Conservation (phyloP, 2,329 filamentous ascomycete species). For the Colletotrichum musae region DNA sequence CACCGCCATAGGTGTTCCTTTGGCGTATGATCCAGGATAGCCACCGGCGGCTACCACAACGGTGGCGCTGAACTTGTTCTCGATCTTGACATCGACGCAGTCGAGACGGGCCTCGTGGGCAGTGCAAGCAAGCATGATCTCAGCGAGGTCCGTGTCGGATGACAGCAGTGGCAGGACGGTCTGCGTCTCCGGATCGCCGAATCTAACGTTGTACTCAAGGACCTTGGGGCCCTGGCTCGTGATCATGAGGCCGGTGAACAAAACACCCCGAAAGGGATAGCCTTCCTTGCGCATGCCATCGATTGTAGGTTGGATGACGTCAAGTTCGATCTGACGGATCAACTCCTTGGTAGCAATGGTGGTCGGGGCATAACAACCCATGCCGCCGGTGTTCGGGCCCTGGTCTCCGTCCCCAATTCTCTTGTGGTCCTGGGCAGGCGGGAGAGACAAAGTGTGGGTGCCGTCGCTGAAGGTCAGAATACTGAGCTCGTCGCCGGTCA, state of each 20-base stretch:
- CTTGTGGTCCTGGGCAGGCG: constrained; percentile 82
- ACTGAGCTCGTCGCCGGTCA: constrained; percentile 79
- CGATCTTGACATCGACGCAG: constrained; percentile 73
- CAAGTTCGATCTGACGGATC: constrained; percentile 70
- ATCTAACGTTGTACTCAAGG: constrained; percentile 91
- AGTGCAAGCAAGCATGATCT: constrained; percentile 86
- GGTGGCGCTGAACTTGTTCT: constrained; percentile 79
- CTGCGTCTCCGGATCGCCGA: constrained; percentile 91
- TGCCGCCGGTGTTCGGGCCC: constrained; percentile 81
- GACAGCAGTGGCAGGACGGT: constrained; percentile 83
- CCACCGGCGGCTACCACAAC: constrained; percentile 89
- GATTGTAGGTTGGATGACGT: constrained; percentile 72
- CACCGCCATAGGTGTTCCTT: constrained; percentile 72
- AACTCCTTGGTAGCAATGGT: constrained; percentile 66
- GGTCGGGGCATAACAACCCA: constrained; percentile 81
- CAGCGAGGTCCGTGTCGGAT: constrained; percentile 83
- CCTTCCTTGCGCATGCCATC: constrained; percentile 82
- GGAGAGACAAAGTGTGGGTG: constrained; percentile 73
- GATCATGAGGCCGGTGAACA: constrained; percentile 90
- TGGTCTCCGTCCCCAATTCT: constrained; percentile 77
- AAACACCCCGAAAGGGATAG: constrained; percentile 76
- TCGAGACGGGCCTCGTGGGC: constrained; percentile 73
- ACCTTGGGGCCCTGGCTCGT: constrained; percentile 81
- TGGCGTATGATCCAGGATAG: constrained; percentile 84
- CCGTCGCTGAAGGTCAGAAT: constrained; percentile 79